phyloP scores from a whole-genome alignment of 805 yeast genomes.

The Saturnispora silvae region DNA sequence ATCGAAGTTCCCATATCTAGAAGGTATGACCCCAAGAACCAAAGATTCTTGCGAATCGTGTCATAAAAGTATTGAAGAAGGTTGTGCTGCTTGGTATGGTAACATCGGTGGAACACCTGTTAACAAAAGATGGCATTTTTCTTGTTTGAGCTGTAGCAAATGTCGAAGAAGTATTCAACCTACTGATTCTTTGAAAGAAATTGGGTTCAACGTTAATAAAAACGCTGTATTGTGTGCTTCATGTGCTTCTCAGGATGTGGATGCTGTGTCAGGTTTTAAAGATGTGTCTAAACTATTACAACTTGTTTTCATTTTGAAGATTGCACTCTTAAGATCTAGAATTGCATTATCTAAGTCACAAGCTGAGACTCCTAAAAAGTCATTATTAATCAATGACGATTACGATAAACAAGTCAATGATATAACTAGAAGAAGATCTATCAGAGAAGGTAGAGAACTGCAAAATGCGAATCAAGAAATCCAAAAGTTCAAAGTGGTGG shows the following conservation, averaged over 20 bases:
- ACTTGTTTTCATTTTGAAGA: conserved; percentile 63
- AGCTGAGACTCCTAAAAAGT: neutral
- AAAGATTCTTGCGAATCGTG: conserved; percentile 73
- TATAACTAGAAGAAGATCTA: conserved; percentile 63
- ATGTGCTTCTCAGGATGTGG: conserved; percentile 46
- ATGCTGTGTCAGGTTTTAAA: conserved; percentile 44
- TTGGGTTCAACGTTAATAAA: conserved; percentile 32
- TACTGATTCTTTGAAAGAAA: conserved; percentile 26
- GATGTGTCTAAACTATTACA: conserved; percentile 63
- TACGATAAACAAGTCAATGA: conserved; percentile 65
- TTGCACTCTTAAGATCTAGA: conserved; percentile 70
- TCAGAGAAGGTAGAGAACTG: conserved; percentile 50
- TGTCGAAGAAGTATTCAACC: conserved; percentile 33
- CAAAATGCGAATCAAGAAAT: conserved; percentile 47
- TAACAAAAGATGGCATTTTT: conserved; percentile 70
- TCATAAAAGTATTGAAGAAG: conserved; percentile 68
- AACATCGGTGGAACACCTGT: neutral
- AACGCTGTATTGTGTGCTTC: conserved; percentile 44
- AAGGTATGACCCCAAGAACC: conserved; percentile 39
- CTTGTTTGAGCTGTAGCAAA: conserved; percentile 57
- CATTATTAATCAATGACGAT: conserved; percentile 24
- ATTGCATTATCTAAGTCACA: conserved; percentile 28
- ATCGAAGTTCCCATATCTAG: conserved; percentile 2
- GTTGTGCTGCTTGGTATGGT: conserved; percentile 47
- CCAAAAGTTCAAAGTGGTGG: conserved; percentile 55